Percentiles rank a stretch among this genome's conserved stretches.
These are phyloP conservation scores for Alternaria arbusti DNA, from an alignment of 2,329 filamentous ascomycete genomes.

Conservation along the genomic window DNA sequence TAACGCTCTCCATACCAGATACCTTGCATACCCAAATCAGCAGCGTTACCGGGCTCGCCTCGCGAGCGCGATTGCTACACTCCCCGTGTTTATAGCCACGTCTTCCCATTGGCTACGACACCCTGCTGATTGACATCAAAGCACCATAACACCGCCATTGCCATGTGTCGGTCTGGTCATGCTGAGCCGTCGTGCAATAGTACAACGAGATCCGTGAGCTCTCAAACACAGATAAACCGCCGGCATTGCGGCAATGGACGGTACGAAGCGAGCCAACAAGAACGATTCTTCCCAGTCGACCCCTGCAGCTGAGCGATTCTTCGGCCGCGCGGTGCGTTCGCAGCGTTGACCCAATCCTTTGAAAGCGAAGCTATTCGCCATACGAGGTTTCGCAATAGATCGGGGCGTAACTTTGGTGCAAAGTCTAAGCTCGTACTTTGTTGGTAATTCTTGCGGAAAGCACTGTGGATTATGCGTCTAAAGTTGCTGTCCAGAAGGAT, in stretches of 20 bases:
- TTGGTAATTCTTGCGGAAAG: not conserved
- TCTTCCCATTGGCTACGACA: not conserved
- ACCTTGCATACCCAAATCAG: not conserved
- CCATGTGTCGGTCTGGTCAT: not conserved
- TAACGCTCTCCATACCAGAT: not conserved
- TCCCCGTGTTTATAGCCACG: not conserved
- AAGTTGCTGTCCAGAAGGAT: not conserved
- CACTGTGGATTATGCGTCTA: not conserved
- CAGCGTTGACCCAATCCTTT: not conserved
- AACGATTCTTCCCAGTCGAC: not conserved
- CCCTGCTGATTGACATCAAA: not conserved
- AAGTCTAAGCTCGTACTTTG: not conserved
- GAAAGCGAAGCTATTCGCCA: not conserved
- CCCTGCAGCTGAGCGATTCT: not conserved
- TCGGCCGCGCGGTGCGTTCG: not conserved
- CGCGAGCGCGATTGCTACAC: not conserved
- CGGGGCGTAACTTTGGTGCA: not conserved
- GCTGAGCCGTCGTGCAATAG: not conserved
- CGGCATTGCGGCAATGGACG: not conserved
- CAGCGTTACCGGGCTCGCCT: not conserved
- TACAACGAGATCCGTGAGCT: not conserved
- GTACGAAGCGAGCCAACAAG: not conserved
- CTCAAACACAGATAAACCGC: not conserved
- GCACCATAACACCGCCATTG: not conserved
- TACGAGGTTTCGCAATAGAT: not conserved